Base-by-base conservation (phyloP, 768 basidiomycete genomes). In the Russula lepida region DNA sequence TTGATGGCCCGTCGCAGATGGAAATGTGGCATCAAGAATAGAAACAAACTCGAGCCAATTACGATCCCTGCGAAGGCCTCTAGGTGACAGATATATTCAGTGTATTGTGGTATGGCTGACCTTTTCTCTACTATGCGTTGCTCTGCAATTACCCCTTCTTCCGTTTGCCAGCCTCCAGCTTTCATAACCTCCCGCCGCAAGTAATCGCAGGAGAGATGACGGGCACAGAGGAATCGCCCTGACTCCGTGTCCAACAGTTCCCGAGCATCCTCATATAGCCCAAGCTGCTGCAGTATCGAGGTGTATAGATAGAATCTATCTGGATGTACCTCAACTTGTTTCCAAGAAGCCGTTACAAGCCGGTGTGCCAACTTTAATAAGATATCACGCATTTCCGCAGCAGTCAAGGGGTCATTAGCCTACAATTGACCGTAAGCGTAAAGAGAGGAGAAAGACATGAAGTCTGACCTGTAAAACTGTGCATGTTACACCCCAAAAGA, bases 1-100 rank as follows among this genome's bases (percentile, higher is more conserved):
- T 43, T 78, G 74, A n/a, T 70, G 66, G 47, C 71, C 64, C 0
- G 71, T 68, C 43, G 77, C 56, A 53, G 75, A 71, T 41, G 74
- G 71, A 64, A 92, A 85, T 9, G 84, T 78, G 1, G 82, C 84
- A 63, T 92, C 85, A 6, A 92, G 72, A 23, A 92, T 73, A 6
- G 89, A 80, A 46, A 89, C 71, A 69, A 92, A 91, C 67, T 91
- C 89, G 6, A 89, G 76, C 91, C 92, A 93, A 67, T 92, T 92
- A 39, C 89, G 85, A 68, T 92, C 88, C 39, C 90, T 82, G 56
- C n/a, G 68, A 11, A 61, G 51, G 56, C 33, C 27, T 19, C 44
- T 37, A 46, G 15, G 46, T 52, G 39, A 28, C 32, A 51, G 32
- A 9, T 30, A 62, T 52, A 46, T 27, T 21, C 32, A 27, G 27